Conservation (phyloP, 2,329 filamentous ascomycete genomes). For the Plenodomus biglobosus region DNA sequence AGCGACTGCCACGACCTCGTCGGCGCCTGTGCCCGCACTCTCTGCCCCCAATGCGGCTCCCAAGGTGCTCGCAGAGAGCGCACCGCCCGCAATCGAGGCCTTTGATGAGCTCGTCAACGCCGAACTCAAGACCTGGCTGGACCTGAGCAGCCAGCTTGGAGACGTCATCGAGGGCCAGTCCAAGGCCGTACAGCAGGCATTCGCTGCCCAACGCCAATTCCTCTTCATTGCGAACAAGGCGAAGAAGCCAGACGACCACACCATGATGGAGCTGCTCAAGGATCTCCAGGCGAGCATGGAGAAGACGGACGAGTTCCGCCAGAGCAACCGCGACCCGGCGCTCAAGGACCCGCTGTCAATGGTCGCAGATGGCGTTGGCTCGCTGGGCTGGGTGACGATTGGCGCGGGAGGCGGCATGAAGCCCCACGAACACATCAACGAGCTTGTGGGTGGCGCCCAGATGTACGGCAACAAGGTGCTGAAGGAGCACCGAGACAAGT, state of each 20-base stretch:
- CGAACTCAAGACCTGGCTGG: constrained; percentile 75
- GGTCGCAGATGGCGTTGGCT: constrained; percentile 85
- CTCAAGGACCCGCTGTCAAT: constrained; percentile 81
- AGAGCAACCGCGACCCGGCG: constrained; percentile 73
- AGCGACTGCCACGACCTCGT: constrained; percentile 30
- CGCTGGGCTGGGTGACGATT: constrained; percentile 86
- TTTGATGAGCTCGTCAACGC: constrained; percentile 78
- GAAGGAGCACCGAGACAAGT: constrained; percentile 86
- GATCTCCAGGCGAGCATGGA: constrained; percentile 83
- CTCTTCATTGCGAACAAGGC: constrained; percentile 85
- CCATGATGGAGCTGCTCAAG: constrained; percentile 77
- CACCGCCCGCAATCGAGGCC: constrained; percentile 72
- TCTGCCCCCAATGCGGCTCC: constrained; percentile 41
- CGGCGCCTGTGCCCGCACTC: constrained; percentile 32
- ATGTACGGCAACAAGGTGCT: constrained; percentile 95
- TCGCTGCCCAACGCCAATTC: constrained; percentile 83
- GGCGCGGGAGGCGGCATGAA: constrained; percentile 60
- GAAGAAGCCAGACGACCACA: constrained; percentile 79
- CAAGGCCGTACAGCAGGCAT: constrained; percentile 63
- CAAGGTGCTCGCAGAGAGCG: constrained; percentile 42
- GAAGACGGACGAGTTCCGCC: constrained; percentile 76
- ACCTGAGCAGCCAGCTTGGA: constrained; percentile 75
- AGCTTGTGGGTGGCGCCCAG: constrained; percentile 79
- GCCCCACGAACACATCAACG: constrained; percentile 82
- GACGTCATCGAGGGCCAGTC: constrained; percentile 76